Conservation (phyloP, 2,329 filamentous ascomycete genomes). For the Dactylellina drechsleri region DNA sequence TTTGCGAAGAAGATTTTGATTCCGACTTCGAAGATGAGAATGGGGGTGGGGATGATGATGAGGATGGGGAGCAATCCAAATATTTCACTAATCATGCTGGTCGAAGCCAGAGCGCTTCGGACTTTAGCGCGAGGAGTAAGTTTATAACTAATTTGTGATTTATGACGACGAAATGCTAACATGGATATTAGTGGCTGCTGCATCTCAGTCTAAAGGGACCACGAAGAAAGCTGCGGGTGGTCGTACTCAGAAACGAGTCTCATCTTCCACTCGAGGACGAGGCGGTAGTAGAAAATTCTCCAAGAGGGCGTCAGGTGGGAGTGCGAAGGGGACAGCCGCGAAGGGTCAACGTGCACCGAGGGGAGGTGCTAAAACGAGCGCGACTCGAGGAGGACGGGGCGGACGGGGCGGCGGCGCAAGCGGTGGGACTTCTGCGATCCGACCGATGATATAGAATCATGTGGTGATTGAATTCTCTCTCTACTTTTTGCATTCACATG, state of each 20-base stretch:
- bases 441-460: slow-evolving; percentile 38
- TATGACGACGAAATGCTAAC: slow-evolving; percentile 5
- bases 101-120: slow-evolving; percentile 23
- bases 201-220: slow-evolving; percentile 27
- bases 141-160: not conserved
- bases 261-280: slow-evolving; percentile 4
- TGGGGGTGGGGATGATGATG: slow-evolving; percentile 28
- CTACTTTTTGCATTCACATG: slow-evolving; percentile 21
- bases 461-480: not conserved
- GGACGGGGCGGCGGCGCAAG: slow-evolving; percentile 14
- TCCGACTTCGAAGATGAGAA: slow-evolving; percentile 30
- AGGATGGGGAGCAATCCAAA: slow-evolving; percentile 29
- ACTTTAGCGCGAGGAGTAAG: slow-evolving; percentile 48
- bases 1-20: slow-evolving; percentile 42
- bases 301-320: slow-evolving; percentile 27
- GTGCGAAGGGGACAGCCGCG: not conserved
- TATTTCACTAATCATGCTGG: slow-evolving; percentile 35
- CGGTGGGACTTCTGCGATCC: slow-evolving; percentile 17
- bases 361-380: not conserved
- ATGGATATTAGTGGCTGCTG: slow-evolving; percentile 36
- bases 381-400: slow-evolving; percentile 24
- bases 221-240: slow-evolving; percentile 22
- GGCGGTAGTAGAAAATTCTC: slow-evolving; percentile 38
- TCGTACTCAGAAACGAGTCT: slow-evolving; percentile 16
- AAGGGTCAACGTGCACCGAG: slow-evolving; percentile 13